Evolutionary conservation across 768 basidiomycete species (phyloP).

Genomic region (Rhodotorula babjevae): DNA sequence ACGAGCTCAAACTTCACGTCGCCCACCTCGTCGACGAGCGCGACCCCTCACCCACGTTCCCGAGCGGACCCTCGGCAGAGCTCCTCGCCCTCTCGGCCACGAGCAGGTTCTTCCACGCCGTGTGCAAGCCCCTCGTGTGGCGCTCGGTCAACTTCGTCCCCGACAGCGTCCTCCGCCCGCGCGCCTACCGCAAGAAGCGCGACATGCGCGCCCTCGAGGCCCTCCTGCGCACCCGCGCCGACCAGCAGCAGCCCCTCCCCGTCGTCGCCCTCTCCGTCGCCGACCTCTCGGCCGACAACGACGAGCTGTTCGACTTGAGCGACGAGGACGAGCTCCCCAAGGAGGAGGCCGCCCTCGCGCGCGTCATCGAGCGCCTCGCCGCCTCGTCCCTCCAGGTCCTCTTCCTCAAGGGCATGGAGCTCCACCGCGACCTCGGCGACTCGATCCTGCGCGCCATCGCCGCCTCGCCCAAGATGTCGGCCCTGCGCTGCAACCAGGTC

Average conservation of each 20-base stretch:
- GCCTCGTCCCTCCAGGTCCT: slow-evolving; percentile 59
- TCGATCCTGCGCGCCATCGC: neutral
- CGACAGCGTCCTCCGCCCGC: neutral
- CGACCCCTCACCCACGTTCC: slow-evolving; percentile 22
- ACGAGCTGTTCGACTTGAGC: too few species aligned
- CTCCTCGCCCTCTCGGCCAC: slow-evolving; percentile 7
- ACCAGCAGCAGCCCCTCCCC: neutral
- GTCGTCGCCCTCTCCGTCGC: neutral
- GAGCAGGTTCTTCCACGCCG: slow-evolving; percentile 3
- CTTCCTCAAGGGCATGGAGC: slow-evolving; percentile 2
- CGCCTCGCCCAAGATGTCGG: neutral
- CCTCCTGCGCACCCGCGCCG: neutral
- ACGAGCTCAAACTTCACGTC: slow-evolving; percentile 12
- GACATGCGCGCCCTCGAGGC: neutral
- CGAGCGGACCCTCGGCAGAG: slow-evolving; percentile 11
- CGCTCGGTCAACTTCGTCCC: slow-evolving; percentile 8
- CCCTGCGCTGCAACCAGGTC: slow-evolving; percentile 28
- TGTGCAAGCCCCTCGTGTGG: slow-evolving; percentile 13
- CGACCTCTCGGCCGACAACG: neutral
- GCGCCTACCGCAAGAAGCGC: neutral
- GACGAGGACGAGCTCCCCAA: slow-evolving; percentile 50
- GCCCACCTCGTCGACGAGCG: slow-evolving; percentile 16
- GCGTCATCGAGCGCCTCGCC: slow-evolving; percentile 92
- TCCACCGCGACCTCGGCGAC: neutral
- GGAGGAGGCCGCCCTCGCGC: slow-evolving; percentile 87